Base-by-base conservation (phyloP, 805 yeast genomes). In the Hemisphaericaspora nanyangensis region DNA sequence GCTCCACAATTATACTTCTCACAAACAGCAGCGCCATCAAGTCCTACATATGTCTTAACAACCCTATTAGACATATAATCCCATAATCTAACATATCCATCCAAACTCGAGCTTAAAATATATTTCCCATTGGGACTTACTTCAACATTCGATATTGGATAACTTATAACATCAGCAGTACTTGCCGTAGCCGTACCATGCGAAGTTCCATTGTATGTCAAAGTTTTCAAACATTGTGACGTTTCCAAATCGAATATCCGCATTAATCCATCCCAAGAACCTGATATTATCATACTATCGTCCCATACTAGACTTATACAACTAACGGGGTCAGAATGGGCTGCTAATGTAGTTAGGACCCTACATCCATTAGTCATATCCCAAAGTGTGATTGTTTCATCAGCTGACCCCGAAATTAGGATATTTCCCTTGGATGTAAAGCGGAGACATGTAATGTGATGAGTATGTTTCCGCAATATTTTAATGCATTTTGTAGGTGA, bases 301-400 rank as follows among this genome's bases (percentile, higher is more conserved):
- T 85, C 96, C 40, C 76, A 79, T 2, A 85, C 77, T 34, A 91
- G 63, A 50, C 87, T 82, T 1, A 90, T 67, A 0, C 86, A 73
- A 17, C 86, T 79, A 2, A 93, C 85, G 0, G 97, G 95, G 49
- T 88, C 97, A 0, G 95, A 79, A 61, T 91, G 99, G 0, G 98
- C 97, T 29, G 95, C 84, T 35, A 91, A 64, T 0, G 95, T 86
- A 53, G 84, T 80, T 50, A 88, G 63, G 40, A 85, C 76, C 29
- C 72, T 72, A n/a, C n/a, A n/a, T 1, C 95, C 95, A 15, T 77
- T 67, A 24, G 70, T 66, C 2, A 83, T 76, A 59, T 91, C 96
- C 99, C 99, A 91, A 2, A 91, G 73, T 37, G 90, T 75, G 12
- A 93, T 81, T 37, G 91, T 87, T 55, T 91, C 98, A 60, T 91